phyloP scores from a whole-genome alignment of 2,329 filamentous ascomycete genomes.

The Escovopsis weberi region DNA sequence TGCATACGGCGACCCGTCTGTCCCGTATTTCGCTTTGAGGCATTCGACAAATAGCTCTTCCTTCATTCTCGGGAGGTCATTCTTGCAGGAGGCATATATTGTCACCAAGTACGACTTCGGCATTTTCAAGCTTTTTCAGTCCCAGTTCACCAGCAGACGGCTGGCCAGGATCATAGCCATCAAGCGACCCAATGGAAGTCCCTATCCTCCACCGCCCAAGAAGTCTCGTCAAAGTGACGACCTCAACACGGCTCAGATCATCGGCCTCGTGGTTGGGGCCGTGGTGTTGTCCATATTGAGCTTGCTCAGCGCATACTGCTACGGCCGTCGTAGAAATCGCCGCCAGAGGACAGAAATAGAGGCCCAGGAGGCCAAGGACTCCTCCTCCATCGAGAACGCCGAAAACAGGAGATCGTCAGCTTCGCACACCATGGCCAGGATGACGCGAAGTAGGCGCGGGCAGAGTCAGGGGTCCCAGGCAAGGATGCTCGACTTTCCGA shows the following conservation, averaged over 20 bases:
- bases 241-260: conserved; percentile 27
- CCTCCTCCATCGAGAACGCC: conserved; percentile 17
- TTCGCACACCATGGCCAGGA: conserved; percentile 24
- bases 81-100: conserved; percentile 55
- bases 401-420: conserved; percentile 13
- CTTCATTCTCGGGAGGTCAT: conserved; percentile 50
- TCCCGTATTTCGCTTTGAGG: conserved; percentile 53
- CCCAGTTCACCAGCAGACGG: conserved; percentile 32
- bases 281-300: conserved; percentile 18
- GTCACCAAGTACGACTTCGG: conserved; percentile 40
- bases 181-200: conserved; percentile 28
- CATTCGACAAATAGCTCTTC: conserved; percentile 36
- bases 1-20: conserved; percentile 26
- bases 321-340: conserved; percentile 18
- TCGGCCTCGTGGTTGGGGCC: conserved; percentile 31
- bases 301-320: conserved; percentile 18
- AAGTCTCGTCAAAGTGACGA: conserved; percentile 6
- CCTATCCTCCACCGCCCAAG: conserved; percentile 26
- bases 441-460: conserved; percentile 22
- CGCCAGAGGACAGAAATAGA: conserved; percentile 10
- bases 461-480: conserved; percentile 11
- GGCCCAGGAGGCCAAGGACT: conserved; percentile 23
- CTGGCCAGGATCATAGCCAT: conserved; percentile 26
- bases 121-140: conserved; percentile 41
- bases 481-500: conserved; percentile 13